Evolutionary conservation across 2,329 filamentous ascomycete species (phyloP).

Genomic region (Gaeumannomyces tritici): DNA sequence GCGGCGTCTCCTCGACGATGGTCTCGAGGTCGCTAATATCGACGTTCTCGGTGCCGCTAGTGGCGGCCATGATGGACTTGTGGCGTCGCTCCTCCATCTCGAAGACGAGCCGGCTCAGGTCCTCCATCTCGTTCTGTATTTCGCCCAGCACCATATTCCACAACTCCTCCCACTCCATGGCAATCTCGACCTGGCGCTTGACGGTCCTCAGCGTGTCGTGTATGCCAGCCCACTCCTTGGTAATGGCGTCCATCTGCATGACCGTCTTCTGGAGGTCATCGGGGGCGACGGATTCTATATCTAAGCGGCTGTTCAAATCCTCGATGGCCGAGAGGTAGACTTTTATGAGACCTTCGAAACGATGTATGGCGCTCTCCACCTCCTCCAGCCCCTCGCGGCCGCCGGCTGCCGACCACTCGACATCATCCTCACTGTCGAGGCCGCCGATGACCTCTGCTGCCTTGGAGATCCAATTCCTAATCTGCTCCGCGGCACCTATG

Average conservation of each 20-base stretch:
- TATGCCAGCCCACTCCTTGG: constrained; percentile 77
- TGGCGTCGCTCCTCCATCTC: constrained; percentile 97
- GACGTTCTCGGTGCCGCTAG: constrained; percentile 34
- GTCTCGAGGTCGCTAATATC: constrained; percentile 88
- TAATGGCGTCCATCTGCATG: constrained; percentile 78
- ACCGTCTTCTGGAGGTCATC: constrained; percentile 69
- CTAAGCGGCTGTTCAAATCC: constrained; percentile 68
- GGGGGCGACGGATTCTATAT: constrained; percentile 62
- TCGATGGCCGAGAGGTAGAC: constrained; percentile 95
- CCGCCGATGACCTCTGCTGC: constrained; percentile 82
- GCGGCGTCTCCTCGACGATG: constrained; percentile 80
- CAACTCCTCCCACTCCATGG: constrained; percentile 98
- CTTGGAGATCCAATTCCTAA: constrained; percentile 87
- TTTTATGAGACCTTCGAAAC: constrained; percentile 83
- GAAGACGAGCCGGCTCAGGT: constrained; percentile 64
- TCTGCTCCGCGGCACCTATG: constrained; percentile 82
- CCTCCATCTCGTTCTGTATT: constrained; percentile 69
- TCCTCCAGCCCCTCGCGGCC: constrained; percentile 72
- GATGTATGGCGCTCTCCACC: constrained; percentile 63
- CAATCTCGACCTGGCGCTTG: constrained; percentile 86
- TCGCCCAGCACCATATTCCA: constrained; percentile 92
- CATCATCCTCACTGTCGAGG: constrained; percentile 89
- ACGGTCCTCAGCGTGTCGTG: constrained; percentile 67
- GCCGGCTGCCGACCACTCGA: constrained; percentile 89
- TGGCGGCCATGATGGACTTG: constrained; percentile 57